These are phyloP conservation scores for Suhomyces taliae DNA, from an alignment of 1,139 yeast species.

Conservation along the genomic window DNA sequence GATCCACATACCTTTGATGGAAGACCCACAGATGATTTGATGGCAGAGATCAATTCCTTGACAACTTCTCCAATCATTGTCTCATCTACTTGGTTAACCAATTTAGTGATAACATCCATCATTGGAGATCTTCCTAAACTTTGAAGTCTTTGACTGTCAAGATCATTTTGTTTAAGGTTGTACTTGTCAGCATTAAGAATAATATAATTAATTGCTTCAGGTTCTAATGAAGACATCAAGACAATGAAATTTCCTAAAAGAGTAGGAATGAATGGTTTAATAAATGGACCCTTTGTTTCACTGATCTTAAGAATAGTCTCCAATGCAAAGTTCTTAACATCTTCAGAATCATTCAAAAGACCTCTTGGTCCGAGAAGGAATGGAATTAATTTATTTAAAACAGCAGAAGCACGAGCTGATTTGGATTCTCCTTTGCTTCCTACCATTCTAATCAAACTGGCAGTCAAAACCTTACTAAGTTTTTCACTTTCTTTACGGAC, in stretches of 20 bases:
- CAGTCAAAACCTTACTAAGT: constrained; percentile 67
- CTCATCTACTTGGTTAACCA: constrained; percentile 60
- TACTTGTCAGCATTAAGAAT: constrained; percentile 88
- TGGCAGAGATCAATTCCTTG: constrained; percentile 44
- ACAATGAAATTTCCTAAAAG: constrained; percentile 68
- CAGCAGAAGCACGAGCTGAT: constrained; percentile 35
- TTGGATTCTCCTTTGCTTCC: constrained; percentile 28
- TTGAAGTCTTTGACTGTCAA: constrained; percentile 76
- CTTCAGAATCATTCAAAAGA: constrained; percentile 81
- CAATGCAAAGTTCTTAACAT: constrained; percentile 74
- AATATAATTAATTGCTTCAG: constrained; percentile 83
- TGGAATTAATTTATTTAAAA: constrained; percentile 69
- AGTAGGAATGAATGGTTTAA: constrained; percentile 68
- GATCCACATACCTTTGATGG: constrained; percentile 92
- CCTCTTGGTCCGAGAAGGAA: constrained; percentile 80
- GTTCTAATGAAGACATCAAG: constrained; percentile 85
- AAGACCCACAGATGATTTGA: constrained; percentile 76
- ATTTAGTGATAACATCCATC: constrained; percentile 80
- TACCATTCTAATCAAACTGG: constrained; percentile 59
- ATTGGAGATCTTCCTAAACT: constrained; percentile 81
- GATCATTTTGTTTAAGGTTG: constrained; percentile 65
- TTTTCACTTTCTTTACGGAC: constrained; percentile 79
- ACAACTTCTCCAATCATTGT: constrained; percentile 54
- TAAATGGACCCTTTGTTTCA: constrained; percentile 56
- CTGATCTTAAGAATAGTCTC: constrained; percentile 71